Evolutionary conservation across 352 stramenopile genomes (phyloP).

Genomic region (Phytopythium montanum): DNA sequence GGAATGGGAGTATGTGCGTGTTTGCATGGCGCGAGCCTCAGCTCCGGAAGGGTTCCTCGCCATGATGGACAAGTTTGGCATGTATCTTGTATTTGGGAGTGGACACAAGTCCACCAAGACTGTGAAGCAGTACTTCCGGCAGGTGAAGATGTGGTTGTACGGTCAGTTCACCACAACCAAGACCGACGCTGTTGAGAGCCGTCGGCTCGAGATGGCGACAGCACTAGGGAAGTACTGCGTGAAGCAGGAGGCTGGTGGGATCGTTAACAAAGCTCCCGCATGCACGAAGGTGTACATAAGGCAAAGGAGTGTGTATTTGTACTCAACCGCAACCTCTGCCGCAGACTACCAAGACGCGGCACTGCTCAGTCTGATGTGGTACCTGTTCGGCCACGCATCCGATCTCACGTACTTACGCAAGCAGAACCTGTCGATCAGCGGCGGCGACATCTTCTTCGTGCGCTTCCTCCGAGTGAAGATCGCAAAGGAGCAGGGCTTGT

Average conservation of each 20-base stretch:
- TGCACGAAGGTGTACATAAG: conserved; percentile 26
- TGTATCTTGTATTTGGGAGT: background rate
- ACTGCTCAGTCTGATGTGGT: conserved; percentile 26
- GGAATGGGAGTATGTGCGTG: background rate
- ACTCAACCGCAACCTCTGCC: conserved; percentile 7
- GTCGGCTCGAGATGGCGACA: conserved; percentile 9
- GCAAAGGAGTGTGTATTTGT: conserved; percentile 18
- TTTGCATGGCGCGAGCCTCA: background rate
- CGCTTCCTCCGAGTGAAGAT: conserved; percentile 26
- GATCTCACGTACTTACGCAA: conserved; percentile 20
- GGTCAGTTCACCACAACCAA: conserved; percentile 1
- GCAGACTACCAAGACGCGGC: conserved; percentile 29
- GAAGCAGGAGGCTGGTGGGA: conserved; percentile 11
- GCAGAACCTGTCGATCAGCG: conserved; percentile 17
- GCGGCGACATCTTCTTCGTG: conserved; percentile 18
- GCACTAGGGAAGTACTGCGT: conserved; percentile 18
- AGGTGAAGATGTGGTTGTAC: conserved; percentile 15
- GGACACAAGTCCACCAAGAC: background rate
- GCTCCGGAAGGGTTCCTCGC: background rate
- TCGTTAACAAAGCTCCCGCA: conserved; percentile 27
- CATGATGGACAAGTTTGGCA: background rate
- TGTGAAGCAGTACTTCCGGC: conserved; percentile 8
- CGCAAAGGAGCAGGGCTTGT: conserved; percentile 19
- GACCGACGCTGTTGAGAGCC: conserved; percentile 3
- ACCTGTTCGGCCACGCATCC: conserved; percentile 29